These are phyloP conservation scores for Penstemon newberryi DNA, from an alignment of 257 asterid species.

Conservation along the genomic window DNA sequence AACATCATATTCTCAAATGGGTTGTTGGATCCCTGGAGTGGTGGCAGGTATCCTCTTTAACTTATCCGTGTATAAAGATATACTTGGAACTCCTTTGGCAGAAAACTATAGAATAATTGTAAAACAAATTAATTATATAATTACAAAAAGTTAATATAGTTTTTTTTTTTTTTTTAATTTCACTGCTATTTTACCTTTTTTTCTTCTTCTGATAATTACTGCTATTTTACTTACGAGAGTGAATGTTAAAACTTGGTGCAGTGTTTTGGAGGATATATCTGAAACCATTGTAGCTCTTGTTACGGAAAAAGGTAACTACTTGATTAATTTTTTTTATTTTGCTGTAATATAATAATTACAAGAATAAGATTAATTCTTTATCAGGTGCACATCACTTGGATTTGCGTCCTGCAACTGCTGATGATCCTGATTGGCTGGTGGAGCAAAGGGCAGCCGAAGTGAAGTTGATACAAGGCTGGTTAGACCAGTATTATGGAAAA, in stretches of 20 bases:
- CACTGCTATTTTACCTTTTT: too few relatives aligned
- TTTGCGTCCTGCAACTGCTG: slow-evolving; percentile 66
- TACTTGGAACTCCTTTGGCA: background rate
- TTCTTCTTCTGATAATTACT: background rate
- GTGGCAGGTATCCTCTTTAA: slow-evolving; percentile 66
- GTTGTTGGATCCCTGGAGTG: slow-evolving; percentile 94
- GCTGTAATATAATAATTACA: background rate
- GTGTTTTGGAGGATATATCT: slow-evolving; percentile 81
- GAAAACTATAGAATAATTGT: too few relatives aligned
- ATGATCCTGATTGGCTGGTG: slow-evolving; percentile 88
- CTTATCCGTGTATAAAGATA: background rate
- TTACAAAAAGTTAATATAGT: too few relatives aligned
- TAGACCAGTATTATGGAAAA: slow-evolving; percentile 49
- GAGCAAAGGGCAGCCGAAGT: slow-evolving; percentile 69
- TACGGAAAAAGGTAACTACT: slow-evolving; percentile 65
- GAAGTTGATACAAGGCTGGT: slow-evolving; percentile 64
- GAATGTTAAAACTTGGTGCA: slow-evolving; percentile 35
- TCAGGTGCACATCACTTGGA: slow-evolving; percentile 95
- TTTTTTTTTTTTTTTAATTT: too few relatives aligned
- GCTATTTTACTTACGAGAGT: slow-evolving; percentile 15
- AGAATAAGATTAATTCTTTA: background rate
- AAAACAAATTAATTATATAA: too few relatives aligned
- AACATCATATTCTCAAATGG: slow-evolving; percentile 96
- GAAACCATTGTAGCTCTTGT: slow-evolving; percentile 78
- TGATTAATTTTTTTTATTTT: background rate